Evolutionary conservation across 2,329 filamentous ascomycete species (phyloP).

Genomic region (Trichoderma lentiforme): DNA sequence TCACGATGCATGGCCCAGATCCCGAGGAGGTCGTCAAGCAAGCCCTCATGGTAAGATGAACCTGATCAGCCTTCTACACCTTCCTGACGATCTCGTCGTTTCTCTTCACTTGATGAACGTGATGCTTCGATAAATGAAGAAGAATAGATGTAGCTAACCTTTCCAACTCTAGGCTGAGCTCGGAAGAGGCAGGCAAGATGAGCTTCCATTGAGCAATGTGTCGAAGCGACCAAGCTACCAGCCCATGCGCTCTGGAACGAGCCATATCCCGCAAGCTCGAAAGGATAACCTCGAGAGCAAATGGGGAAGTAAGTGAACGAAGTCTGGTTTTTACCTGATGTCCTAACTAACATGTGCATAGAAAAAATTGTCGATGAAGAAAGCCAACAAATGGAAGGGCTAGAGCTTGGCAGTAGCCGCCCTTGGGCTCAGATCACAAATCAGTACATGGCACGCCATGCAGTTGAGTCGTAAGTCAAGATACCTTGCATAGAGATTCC

Average conservation of each 20-base stretch:
- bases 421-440: slow-evolving; percentile 24
- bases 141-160: background rate
- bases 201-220: slow-evolving; percentile 22
- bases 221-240: slow-evolving; percentile 22
- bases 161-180: slow-evolving; percentile 23
- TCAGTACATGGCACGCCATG: slow-evolving; percentile 14
- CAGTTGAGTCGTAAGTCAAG: slow-evolving; percentile 17
- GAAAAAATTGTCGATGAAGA: slow-evolving; percentile 25
- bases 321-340: no score
- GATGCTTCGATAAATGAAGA: background rate
- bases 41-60: background rate
- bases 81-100: background rate
- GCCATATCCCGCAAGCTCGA: slow-evolving; percentile 18
- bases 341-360: slow-evolving; percentile 7
- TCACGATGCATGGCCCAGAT: background rate
- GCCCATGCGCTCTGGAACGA: slow-evolving; percentile 15
- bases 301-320: slow-evolving; percentile 24
- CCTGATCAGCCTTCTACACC: background rate
- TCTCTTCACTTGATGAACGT: background rate
- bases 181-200: slow-evolving; percentile 24
- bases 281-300: slow-evolving; percentile 18
- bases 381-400: slow-evolving; percentile 24
- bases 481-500: no score
- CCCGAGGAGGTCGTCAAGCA: background rate
- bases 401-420: slow-evolving; percentile 21